phyloP scores from a whole-genome alignment of 169 alveolate species.

The Plasmodium cynomolgi region DNA sequence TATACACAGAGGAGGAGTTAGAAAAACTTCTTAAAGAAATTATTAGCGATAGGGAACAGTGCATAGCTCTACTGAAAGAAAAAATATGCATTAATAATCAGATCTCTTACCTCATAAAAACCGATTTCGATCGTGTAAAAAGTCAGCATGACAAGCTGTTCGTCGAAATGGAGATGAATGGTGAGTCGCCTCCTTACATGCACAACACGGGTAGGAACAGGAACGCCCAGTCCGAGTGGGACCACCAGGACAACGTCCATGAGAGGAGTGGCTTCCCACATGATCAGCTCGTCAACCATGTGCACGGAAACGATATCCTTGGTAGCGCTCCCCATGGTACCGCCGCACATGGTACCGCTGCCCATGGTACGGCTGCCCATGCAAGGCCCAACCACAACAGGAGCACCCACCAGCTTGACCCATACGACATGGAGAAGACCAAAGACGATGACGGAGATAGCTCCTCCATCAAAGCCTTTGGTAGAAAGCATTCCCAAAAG shows the following conservation, averaged over 20 bases:
- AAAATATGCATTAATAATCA: conserved; percentile 83
- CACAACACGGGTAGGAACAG: conserved; percentile 1
- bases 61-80: conserved; percentile 79
- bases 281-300: background rate
- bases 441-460: conserved; percentile 40
- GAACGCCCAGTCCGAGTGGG: background rate
- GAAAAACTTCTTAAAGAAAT: conserved; percentile 38
- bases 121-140: conserved; percentile 82
- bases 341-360: background rate
- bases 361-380: background rate
- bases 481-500: conserved; percentile 6
- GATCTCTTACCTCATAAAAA: conserved; percentile 80
- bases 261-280: background rate
- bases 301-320: too few relatives aligned
- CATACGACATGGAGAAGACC: background rate
- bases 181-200: conserved; percentile 78
- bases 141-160: conserved; percentile 79
- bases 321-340: background rate
- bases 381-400: background rate
- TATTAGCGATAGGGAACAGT: conserved; percentile 75
- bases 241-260: background rate
- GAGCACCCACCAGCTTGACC: conserved; percentile 13
- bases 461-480: background rate
- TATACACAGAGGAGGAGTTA: conserved; percentile 22
- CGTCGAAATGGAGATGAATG: conserved; percentile 83